These are phyloP conservation scores for Nicotiana rustica DNA, from an alignment of 305 asterid genomes.

Conservation along the genomic window DNA sequence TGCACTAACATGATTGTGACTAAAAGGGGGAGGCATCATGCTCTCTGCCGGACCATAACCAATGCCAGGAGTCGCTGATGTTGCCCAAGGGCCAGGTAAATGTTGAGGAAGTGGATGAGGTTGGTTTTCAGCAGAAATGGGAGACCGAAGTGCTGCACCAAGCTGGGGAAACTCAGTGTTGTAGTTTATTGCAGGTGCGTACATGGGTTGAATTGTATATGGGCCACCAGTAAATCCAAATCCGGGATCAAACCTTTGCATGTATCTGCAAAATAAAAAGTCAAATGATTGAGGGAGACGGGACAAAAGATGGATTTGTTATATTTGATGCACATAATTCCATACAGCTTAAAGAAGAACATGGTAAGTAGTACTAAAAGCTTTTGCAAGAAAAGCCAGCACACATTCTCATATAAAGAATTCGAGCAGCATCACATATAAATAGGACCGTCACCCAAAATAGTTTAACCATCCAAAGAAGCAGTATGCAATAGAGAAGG, in stretches of 20 bases:
- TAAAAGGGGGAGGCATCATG: slow-evolving; percentile 77
- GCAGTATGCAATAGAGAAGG: background rate
- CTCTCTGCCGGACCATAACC: slow-evolving; percentile 83
- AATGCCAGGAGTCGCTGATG: slow-evolving; percentile 79
- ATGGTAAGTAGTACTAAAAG: background rate
- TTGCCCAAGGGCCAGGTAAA: slow-evolving; percentile 75
- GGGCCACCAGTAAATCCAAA: slow-evolving; percentile 91
- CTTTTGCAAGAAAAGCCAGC: background rate
- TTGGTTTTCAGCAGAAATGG: slow-evolving; percentile 77
- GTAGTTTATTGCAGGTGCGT: slow-evolving; percentile 91
- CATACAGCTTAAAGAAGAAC: background rate
- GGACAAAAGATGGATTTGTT: background rate
- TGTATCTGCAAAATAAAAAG: slow-evolving; percentile 58
- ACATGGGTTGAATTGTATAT: slow-evolving; percentile 92
- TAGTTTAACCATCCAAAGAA: slow-evolving; percentile 7
- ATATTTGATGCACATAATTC: slow-evolving; percentile 11
- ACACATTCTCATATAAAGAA: background rate
- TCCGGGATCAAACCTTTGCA: slow-evolving; percentile 99
- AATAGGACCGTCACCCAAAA: background rate
- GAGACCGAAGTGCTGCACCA: slow-evolving; percentile 73
- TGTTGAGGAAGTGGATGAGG: slow-evolving; percentile 80
- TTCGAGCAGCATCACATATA: slow-evolving; percentile 1
- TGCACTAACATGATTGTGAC: slow-evolving; percentile 69
- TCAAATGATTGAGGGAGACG: background rate
- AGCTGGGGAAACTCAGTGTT: slow-evolving; percentile 97